phyloP scores from a whole-genome alignment of 2,329 filamentous ascomycete species.

The Aspergillus jensenii region DNA sequence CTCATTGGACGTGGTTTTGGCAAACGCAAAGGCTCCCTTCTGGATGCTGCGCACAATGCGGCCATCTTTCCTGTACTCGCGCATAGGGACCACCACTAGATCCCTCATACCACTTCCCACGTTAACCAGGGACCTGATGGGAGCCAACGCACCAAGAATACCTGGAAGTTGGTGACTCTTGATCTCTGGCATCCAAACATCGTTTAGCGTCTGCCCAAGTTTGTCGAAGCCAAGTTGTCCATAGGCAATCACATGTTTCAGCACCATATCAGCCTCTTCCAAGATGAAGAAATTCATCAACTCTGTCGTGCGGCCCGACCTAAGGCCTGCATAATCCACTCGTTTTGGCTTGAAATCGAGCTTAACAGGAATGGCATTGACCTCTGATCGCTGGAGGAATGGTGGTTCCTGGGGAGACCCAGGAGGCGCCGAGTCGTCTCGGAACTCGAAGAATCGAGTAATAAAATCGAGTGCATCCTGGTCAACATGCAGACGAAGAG shows the following conservation, averaged over 20 bases:
- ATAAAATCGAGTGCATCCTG: conserved; percentile 98
- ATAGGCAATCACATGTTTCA: conserved; percentile 89
- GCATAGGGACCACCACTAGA: conserved; percentile 83
- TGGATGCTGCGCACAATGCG: conserved; percentile 87
- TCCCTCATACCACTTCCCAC: conserved; percentile 85
- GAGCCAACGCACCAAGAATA: conserved; percentile 83
- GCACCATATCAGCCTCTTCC: conserved; percentile 80
- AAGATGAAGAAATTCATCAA: conserved; percentile 99
- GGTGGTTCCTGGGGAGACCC: conserved; percentile 69
- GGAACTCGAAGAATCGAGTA: conserved; percentile 96
- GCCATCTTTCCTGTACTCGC: conserved; percentile 91
- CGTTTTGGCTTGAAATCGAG: conserved; percentile 97
- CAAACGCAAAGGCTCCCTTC: conserved; percentile 87
- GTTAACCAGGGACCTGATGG: conserved; percentile 86
- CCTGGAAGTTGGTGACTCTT: conserved; percentile 83
- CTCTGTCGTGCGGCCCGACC: conserved; percentile 91
- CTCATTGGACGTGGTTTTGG: conserved; percentile 88
- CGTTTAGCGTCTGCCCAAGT: conserved; percentile 84
- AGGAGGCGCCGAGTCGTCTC: conserved; percentile 64
- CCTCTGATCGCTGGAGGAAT: conserved; percentile 86
- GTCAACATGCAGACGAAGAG: conserved; percentile 88
- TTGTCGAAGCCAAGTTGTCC: conserved; percentile 88
- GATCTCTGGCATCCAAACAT: conserved; percentile 95
- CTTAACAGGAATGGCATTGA: conserved; percentile 78
- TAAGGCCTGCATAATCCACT: conserved; percentile 90